Base-by-base conservation (phyloP, 2,329 filamentous ascomycete genomes). In the Phoma sp. region DNA sequence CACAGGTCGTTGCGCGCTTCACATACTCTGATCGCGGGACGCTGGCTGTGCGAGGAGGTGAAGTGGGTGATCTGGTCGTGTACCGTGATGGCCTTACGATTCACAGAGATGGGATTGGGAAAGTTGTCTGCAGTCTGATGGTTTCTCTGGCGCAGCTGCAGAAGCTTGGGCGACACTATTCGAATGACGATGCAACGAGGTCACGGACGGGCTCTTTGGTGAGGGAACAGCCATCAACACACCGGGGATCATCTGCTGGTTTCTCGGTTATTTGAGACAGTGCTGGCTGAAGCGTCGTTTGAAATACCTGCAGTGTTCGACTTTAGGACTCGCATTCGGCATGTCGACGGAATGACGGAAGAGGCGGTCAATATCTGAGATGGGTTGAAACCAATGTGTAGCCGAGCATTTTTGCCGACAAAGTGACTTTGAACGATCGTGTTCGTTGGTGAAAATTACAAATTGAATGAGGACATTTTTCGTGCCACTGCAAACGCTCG, bases 1-100 rank as follows among this genome's bases (percentile, higher is more conserved):
- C 15, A 33, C n/a, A 61, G 4, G 58, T 66, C 32, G 63, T 72
- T 57, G 72, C 72, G 17, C 64, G 69, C 25, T 74, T 74, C 48
- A 69, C 62, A 3, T 73, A 69, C 43, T 72, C 70, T 4, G 51
- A 53, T 6, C 50, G 57, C 7, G 71, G 71, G 17, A 65, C 64
- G 15, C 12, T 58, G 45, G 71, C 71, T 13, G 55, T 58, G 25
- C 61, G 63, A 25, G 71, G 71, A 6, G 68, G 63, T 6, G 68
- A 69, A 33, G 65, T 67, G 12, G 71, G 71, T 21, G 61, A 71
- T 40, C 44, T 73, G 53, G 57, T 49, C 4, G 47, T 74, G 3
- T 73, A 65, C 46, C 60, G 61, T 9, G 66, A 72, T 49, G 44
- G 52, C 6, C 40, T 73, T 36, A 68, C 65, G 21, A 35, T 58